Evolutionary conservation across 768 basidiomycete genomes (phyloP), one percentile per base, ranked within the genome.

Genomic region (Xerocomus brunneocitrinus): DNA sequence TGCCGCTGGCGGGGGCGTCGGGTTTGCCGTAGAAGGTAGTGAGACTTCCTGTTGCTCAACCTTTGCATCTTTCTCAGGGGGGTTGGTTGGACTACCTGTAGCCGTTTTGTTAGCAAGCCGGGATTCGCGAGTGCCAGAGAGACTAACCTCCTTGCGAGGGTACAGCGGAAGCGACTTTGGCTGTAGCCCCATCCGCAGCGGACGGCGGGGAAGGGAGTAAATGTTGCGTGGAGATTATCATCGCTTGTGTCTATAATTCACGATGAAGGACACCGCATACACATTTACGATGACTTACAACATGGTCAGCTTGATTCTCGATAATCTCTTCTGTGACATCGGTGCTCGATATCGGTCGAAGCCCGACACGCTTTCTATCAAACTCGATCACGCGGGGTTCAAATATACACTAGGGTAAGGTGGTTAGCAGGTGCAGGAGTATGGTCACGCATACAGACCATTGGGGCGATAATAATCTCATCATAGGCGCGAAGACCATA

Each of bases 331-430:
- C 90, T 5, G 87, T 84, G 27, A 89, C 79, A 55, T 85, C 80
- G 10, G 77, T 70, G 46, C 74, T 76, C 32, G 77, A 80, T n/a
- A 76, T 70, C 32, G 78, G 70, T 24, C 68, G 73, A 52, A 79
- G 64, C 10, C 79, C 78, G 16, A 74, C 69, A 25, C 80, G 76
- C 68, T 94, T 93, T 58, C 79, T 77, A 28, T 91, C 86, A 62
- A 95, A 97, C 56, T 97, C 89, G 53, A 99, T 85, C 36, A 95
- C 82, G 19, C 91, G 85, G 13, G 97, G 94, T 58, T 97, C 93
- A 59, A 98, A 98, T 31, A 98, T 74, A 62, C 89, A 88, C 94
- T 98, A 59, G 28, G 43, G 19, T 12, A 28, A 4, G 13, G n/a
- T 36, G 35, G 42, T 53, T 50, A 56, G 48, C 39, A 39, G 1